Evolutionary conservation across 1,284 basidiomycete species (phyloP).

Genomic region (Sporisorium scitamineum): DNA sequence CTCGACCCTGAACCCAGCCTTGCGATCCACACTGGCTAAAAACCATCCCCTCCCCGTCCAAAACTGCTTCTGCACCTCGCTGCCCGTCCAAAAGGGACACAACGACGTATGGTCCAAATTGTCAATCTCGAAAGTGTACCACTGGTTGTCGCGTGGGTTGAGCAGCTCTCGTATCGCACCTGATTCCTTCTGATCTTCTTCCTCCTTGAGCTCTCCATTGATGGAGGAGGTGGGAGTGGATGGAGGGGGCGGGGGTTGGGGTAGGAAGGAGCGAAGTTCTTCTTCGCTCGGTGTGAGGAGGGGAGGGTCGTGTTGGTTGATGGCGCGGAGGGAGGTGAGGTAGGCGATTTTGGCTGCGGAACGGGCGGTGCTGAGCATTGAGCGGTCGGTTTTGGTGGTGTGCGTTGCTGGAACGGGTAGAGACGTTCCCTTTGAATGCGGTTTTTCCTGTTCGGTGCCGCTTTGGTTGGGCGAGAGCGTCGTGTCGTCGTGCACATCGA

Average conservation of each 20-base stretch:
- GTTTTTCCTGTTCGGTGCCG: no score
- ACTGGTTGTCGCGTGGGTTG: slow-evolving; percentile 32
- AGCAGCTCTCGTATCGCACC: slow-evolving; percentile 6
- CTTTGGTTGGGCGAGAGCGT: no score
- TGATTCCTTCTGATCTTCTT: neutral
- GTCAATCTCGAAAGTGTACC: slow-evolving; percentile 45
- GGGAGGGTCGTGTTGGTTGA: slow-evolving; percentile 20
- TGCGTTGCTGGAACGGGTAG: slow-evolving; percentile 23
- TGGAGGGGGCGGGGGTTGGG: neutral
- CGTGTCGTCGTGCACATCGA: slow-evolving; percentile 8
- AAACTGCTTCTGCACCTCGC: slow-evolving; percentile 47
- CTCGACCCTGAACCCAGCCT: slow-evolving; percentile 6
- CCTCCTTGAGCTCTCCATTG: neutral
- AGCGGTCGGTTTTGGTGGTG: neutral
- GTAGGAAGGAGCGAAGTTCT: slow-evolving; percentile 29
- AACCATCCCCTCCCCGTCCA: slow-evolving; percentile 50
- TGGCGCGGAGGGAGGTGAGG: slow-evolving; percentile 26
- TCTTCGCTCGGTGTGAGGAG: slow-evolving; percentile 33
- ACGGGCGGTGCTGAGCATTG: slow-evolving; percentile 15
- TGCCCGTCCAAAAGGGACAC: slow-evolving; percentile 54
- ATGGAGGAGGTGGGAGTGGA: neutral
- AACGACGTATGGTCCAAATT: slow-evolving; percentile 41
- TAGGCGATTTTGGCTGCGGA: slow-evolving; percentile 22
- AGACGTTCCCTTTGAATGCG: no score
- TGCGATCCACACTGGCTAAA: slow-evolving; percentile 36